Percentiles rank a stretch among this genome's conserved stretches.
Conservation (phyloP, 257 asterid species). For the Primulina tabacum region DNA sequence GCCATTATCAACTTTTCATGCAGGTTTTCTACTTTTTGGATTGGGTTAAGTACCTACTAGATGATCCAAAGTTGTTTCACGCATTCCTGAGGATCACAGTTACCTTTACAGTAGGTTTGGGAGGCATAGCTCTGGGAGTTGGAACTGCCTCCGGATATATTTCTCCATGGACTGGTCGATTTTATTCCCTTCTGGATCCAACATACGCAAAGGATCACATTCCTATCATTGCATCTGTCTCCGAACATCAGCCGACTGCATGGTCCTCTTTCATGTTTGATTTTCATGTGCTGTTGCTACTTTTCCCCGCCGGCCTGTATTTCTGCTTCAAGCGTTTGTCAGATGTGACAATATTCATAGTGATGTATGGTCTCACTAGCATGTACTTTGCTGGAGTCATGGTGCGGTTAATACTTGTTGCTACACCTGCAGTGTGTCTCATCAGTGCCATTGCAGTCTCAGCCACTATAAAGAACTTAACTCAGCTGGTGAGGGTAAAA, state of each 20-base stretch:
- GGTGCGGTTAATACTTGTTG: conserved; percentile 97
- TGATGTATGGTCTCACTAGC: conserved; percentile 97
- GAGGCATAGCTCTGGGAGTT: conserved; percentile 79
- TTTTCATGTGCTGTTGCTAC: conserved; percentile 75
- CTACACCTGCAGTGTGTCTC: conserved; percentile 98
- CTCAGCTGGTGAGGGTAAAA: conserved; percentile 78
- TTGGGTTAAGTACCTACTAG: conserved; percentile 84
- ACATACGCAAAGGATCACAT: conserved; percentile 98
- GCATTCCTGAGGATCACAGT: conserved; percentile 82
- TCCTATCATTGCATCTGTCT: conserved; percentile 97
- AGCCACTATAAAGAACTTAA: conserved; percentile 85
- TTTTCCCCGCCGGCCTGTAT: conserved; percentile 96
- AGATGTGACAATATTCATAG: conserved; percentile 91
- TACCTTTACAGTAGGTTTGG: conserved; percentile 74
- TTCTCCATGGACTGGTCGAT: conserved; percentile 99
- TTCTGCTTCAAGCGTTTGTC: conserved; percentile 98
- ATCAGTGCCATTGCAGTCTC: conserved; percentile 98
- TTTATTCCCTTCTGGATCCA: conserved; percentile 95
- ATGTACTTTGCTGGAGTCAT: conserved; percentile 99
- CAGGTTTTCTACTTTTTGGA: conserved; percentile 96
- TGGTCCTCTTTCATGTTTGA: conserved; percentile 99
- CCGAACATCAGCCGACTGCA: conserved; percentile 99
- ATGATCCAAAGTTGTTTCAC: conserved; percentile 87
- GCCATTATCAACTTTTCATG: conserved; percentile 29
- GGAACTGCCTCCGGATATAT: conserved; percentile 98